Evolutionary conservation across 495 filamentous ascomycete genomes (phyloP).

Genomic region (Penicillium samsonianum): DNA sequence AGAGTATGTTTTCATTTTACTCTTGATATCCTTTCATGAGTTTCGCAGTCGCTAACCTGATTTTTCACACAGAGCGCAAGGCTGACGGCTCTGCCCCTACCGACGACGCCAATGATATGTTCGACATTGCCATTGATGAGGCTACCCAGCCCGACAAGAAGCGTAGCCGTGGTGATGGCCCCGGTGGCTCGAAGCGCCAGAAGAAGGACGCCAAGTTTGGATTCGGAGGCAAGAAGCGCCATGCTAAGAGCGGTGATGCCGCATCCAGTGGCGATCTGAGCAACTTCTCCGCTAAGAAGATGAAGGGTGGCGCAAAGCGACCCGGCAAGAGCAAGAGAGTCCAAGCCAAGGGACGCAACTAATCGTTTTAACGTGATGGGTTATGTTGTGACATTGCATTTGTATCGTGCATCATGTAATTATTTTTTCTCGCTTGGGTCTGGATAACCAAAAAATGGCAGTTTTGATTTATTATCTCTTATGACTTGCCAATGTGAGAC

Average conservation of each 20-base stretch:
- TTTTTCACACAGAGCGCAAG: slow-evolving; percentile 69
- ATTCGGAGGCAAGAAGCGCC: slow-evolving; percentile 91
- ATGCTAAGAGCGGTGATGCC: slow-evolving; percentile 85
- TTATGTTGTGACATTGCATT: slow-evolving; percentile 15
- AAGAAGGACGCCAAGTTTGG: slow-evolving; percentile 94
- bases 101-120: slow-evolving; percentile 78
- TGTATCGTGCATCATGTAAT: slow-evolving; percentile 17
- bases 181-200: slow-evolving; percentile 67
- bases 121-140: slow-evolving; percentile 91
- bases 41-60: slow-evolving; percentile 24
- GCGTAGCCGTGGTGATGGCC: slow-evolving; percentile 38
- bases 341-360: slow-evolving; percentile 37
- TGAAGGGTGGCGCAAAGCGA: slow-evolving; percentile 67
- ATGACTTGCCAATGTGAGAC: background rate
- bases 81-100: slow-evolving; percentile 64
- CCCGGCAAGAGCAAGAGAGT: slow-evolving; percentile 67
- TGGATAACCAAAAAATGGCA: slow-evolving; percentile 17
- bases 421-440: slow-evolving; percentile 17
- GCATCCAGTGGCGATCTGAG: slow-evolving; percentile 73
- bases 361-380: slow-evolving; percentile 11
- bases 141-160: slow-evolving; percentile 54
- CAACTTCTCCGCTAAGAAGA: slow-evolving; percentile 76
- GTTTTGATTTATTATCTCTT: slow-evolving; percentile 15
- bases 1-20: slow-evolving; percentile 61
- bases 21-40: slow-evolving; percentile 1